Evolutionary conservation across 495 filamentous ascomycete genomes (phyloP).

Genomic region (Cairneyella variabilis): DNA sequence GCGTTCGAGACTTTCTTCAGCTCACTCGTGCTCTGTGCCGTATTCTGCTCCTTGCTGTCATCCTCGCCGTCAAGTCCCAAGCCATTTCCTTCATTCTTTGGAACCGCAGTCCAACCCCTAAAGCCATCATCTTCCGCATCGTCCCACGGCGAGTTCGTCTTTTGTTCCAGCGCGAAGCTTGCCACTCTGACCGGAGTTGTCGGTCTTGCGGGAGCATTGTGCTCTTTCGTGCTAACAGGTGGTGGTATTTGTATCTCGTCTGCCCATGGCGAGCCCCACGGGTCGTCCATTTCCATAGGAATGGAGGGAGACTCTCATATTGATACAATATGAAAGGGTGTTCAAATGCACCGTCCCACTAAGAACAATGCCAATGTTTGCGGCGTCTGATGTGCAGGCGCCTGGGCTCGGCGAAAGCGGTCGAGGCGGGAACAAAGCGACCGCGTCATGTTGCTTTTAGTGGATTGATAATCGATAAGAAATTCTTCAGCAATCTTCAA

Average conservation of each 20-base stretch:
- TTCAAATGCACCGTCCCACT: neutral
- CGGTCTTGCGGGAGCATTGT: neutral
- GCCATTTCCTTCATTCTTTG: neutral
- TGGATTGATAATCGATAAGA: conserved; percentile 28
- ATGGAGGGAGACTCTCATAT: conserved; percentile 22
- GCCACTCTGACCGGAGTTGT: conserved; percentile 11
- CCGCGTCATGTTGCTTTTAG: neutral
- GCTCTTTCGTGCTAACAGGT: conserved; percentile 1
- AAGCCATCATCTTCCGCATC: conserved; percentile 30
- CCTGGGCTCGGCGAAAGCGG: no score
- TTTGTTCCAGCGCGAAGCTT: conserved; percentile 10
- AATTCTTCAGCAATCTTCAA: conserved; percentile 10
- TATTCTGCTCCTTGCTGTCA: conserved; percentile 8
- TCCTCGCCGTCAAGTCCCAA: conserved; percentile 12
- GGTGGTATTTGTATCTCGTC: conserved; percentile 24
- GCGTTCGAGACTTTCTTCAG: neutral
- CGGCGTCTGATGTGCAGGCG: neutral
- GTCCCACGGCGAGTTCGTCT: conserved; percentile 21
- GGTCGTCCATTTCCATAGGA: conserved; percentile 49
- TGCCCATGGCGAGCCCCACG: conserved; percentile 53
- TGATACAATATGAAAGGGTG: conserved; percentile 10
- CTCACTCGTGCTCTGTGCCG: neutral
- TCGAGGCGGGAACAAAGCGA: conserved; percentile 5
- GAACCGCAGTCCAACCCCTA: conserved; percentile 31
- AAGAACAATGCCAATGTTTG: conserved; percentile 8